Evolutionary conservation across 768 basidiomycete species (phyloP).

Genomic region (Baorangia bicolor): DNA sequence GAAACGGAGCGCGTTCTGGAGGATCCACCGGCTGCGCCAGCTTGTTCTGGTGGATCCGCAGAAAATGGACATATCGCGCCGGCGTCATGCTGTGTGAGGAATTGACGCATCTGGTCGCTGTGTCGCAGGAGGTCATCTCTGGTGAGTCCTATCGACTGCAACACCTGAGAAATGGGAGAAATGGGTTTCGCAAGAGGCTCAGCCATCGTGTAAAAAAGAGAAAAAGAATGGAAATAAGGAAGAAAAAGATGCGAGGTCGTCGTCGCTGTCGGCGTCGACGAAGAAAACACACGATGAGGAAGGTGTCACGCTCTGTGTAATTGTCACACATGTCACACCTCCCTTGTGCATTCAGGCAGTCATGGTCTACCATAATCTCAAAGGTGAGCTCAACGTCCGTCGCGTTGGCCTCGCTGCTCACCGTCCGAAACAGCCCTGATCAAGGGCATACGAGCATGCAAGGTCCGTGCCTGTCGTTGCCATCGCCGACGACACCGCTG

Average conservation of each 20-base stretch:
- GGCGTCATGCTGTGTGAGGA: conserved; percentile 57
- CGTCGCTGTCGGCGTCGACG: conserved; percentile 23
- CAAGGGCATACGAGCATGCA: conserved; percentile 97
- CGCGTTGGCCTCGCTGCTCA: conserved; percentile 20
- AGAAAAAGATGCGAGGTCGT: conserved; percentile 10
- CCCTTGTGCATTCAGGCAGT: conserved; percentile 11
- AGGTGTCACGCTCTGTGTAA: conserved; percentile 19
- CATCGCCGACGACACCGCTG: conserved; percentile 14
- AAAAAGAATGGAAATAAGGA: background rate
- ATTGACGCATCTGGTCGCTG: conserved; percentile 79
- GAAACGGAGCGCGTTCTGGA: conserved; percentile 49
- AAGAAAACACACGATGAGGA: conserved; percentile 8
- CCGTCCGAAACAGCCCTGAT: conserved; percentile 69
- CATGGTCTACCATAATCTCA: conserved; percentile 87
- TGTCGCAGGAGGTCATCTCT: conserved; percentile 70
- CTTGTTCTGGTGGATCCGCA: conserved; percentile 33
- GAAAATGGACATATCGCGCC: conserved; percentile 45
- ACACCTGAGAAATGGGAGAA: conserved; percentile 73
- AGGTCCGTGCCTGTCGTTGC: conserved; percentile 50
- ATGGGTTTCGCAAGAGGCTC: conserved; percentile 29
- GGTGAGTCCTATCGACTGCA: conserved; percentile 72
- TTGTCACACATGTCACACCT: conserved; percentile 26
- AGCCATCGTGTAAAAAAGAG: conserved; percentile 17
- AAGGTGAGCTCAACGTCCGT: conserved; percentile 48
- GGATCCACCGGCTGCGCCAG: conserved; percentile 38